Conservation (phyloP, 2,329 filamentous ascomycete species). For the Arthrobotrys sinensis region DNA sequence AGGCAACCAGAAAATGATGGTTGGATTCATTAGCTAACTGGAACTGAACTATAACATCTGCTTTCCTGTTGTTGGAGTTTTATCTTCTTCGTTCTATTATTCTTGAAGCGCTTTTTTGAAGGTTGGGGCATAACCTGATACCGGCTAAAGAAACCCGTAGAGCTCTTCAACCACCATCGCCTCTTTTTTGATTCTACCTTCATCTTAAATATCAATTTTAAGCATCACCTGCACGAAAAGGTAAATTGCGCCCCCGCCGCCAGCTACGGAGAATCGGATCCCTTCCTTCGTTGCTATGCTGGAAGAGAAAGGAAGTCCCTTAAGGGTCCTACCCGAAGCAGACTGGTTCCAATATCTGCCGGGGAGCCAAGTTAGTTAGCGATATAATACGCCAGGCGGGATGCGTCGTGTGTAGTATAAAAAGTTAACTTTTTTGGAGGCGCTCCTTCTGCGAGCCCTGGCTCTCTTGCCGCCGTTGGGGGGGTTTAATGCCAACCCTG, state of each 20-base stretch:
- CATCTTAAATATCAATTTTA: slow-evolving; percentile 36
- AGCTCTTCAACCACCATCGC: slow-evolving; percentile 39
- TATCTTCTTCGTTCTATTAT: slow-evolving; percentile 11
- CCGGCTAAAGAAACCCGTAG: slow-evolving; percentile 49
- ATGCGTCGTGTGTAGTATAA: slow-evolving; percentile 24
- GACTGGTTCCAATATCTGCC: slow-evolving; percentile 32
- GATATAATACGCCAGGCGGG: slow-evolving; percentile 19
- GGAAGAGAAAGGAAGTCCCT: slow-evolving; percentile 18
- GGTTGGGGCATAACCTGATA: slow-evolving; percentile 35
- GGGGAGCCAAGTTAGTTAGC: slow-evolving; percentile 14
- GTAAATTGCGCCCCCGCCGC: slow-evolving; percentile 46
- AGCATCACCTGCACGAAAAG: slow-evolving; percentile 34
- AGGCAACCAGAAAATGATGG: slow-evolving; percentile 20
- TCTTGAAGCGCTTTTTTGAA: slow-evolving; percentile 37
- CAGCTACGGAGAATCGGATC: slow-evolving; percentile 32
- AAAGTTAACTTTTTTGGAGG: slow-evolving; percentile 44
- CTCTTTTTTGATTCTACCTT: slow-evolving; percentile 4
- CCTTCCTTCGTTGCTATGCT: slow-evolving; percentile 46
- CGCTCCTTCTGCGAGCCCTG: slow-evolving; percentile 51
- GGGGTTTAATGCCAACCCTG: slow-evolving; percentile 46
- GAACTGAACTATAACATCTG: slow-evolving; percentile 32
- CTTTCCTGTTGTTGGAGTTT: slow-evolving; percentile 12
- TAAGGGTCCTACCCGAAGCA: slow-evolving; percentile 55
- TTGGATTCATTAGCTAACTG: slow-evolving; percentile 51
- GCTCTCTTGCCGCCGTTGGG: slow-evolving; percentile 46